Evolutionary conservation across 805 yeast genomes (phyloP), one percentile per base, ranked within the genome.

Genomic region (Candida chilensis): DNA sequence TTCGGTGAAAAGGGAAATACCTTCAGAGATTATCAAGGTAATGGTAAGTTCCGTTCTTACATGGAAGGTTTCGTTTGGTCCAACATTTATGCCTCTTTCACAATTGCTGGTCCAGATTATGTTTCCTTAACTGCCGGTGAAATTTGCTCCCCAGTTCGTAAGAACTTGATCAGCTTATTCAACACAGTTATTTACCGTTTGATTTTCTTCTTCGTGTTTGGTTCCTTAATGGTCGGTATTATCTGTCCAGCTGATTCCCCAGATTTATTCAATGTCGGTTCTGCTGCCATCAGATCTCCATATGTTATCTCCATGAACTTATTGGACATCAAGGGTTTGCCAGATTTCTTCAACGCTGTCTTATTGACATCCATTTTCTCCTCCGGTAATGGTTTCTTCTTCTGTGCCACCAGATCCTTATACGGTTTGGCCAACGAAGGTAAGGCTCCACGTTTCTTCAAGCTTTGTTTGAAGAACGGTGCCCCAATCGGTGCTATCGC

Each of bases 371-470:
- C 57, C 13, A 58, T 60, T 1, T 46, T 54, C 12, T 52, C 57
- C 32, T 57, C 60, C 15, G 62, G 62, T 27, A 54, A 55, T 38
- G 47, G 55, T 15, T 46, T 45, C 36, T 43, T 51, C 20, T 52
- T 47, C 31, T 45, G 54, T 16, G 47, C 54, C 32, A 64, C 77
- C 16, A 57, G 79, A 55, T 66, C 76, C 25, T 47, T 48, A 28
- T 61, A 66, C 32, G 67, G 76, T 4, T 54, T 73, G 35, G 58
- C 75, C 8, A 58, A 63, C 28, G 71, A 69, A 26, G 74, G 74
- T 4, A 60, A 61, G 32, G 68, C 74, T 7, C 78, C 78, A 33
- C 50, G 46, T 27, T 47, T 59, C 38, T 57, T 70, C 37, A 43
- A n/a, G n/a, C n/a, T n/a, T n/a, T 55, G 60, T 32, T 36, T 42